Percentiles rank a stretch among this genome's conserved stretches.
These are phyloP conservation scores for Russula griseocarnosa DNA, from an alignment of 768 basidiomycete genomes.

Conservation along the genomic window DNA sequence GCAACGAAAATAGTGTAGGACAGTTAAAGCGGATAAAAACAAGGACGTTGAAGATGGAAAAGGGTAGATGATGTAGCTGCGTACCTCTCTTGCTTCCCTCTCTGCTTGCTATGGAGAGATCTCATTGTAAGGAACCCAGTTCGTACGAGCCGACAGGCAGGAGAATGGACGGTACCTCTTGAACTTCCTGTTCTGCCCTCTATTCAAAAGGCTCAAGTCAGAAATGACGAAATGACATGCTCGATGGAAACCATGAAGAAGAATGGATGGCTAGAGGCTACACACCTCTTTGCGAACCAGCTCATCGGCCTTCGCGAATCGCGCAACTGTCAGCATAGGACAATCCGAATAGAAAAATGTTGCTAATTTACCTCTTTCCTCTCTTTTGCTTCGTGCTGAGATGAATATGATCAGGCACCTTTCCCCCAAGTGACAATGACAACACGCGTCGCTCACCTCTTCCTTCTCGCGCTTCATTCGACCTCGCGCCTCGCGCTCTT, in stretches of 20 bases:
- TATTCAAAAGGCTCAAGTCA: constrained; percentile 18
- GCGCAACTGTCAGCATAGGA: constrained; percentile 2
- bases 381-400: constrained; percentile 74
- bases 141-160: constrained; percentile 2
- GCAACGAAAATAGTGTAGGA: background rate
- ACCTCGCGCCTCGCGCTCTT: constrained; percentile 79
- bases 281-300: constrained; percentile 57
- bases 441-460: constrained; percentile 39
- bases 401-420: constrained; percentile 15
- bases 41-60: background rate
- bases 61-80: constrained; percentile 12
- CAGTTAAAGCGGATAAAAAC: constrained; percentile 15
- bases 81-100: constrained; percentile 24
- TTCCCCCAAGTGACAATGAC: constrained; percentile 30
- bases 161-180: constrained; percentile 25
- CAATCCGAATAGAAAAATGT: constrained; percentile 3
- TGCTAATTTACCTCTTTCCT: constrained; percentile 53
- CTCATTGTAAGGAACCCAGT: constrained; percentile 14
- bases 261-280: constrained; percentile 17
- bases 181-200: constrained; percentile 24
- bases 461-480: constrained; percentile 78
- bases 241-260: constrained; percentile 9
- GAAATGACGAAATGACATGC: constrained; percentile 23
- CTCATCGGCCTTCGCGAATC: constrained; percentile 50
- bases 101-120: constrained; percentile 24